These are phyloP conservation scores for Metschnikowia koreensis DNA, from an alignment of 805 yeast genomes.

Conservation along the genomic window DNA sequence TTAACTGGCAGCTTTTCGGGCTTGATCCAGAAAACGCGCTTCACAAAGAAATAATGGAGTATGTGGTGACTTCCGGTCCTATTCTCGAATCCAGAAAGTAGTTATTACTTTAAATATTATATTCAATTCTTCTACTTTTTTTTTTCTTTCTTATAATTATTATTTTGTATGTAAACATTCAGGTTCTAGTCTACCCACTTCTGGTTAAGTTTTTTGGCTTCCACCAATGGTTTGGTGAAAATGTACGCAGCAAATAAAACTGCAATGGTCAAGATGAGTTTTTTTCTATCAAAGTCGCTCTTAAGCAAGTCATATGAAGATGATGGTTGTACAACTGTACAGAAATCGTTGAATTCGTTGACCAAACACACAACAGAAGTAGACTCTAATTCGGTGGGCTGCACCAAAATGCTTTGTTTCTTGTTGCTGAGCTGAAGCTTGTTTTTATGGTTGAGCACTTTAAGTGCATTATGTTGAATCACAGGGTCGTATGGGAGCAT, in stretches of 20 bases:
- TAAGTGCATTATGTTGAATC: conserved; percentile 35
- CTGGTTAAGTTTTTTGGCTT: conserved; percentile 49
- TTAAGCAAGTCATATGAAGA: conserved; percentile 77
- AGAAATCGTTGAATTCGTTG: conserved; percentile 64
- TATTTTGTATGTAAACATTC: background rate
- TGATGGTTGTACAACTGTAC: conserved; percentile 77
- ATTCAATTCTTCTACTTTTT: background rate
- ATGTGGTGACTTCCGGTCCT: conserved; percentile 8
- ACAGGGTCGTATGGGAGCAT: conserved; percentile 65
- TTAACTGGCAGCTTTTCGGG: conserved; percentile 33
- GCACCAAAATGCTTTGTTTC: conserved; percentile 24
- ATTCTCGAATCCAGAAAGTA: conserved; percentile 3
- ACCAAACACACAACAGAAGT: conserved; percentile 68
- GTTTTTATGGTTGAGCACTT: conserved; percentile 38
- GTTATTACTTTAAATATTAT: background rate
- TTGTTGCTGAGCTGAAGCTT: conserved; percentile 21
- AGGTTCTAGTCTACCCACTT: conserved; percentile 47
- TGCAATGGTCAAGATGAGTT: conserved; percentile 58
- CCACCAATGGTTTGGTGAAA: conserved; percentile 57
- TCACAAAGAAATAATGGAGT: conserved; percentile 13
- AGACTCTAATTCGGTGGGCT: conserved; percentile 70
- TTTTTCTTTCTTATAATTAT: background rate
- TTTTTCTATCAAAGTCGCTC: conserved; percentile 61
- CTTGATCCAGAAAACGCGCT: conserved; percentile 19
- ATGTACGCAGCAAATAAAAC: conserved; percentile 47